Conservation (phyloP, 768 basidiomycete genomes). For the Sporobolomyces pararoseus region DNA sequence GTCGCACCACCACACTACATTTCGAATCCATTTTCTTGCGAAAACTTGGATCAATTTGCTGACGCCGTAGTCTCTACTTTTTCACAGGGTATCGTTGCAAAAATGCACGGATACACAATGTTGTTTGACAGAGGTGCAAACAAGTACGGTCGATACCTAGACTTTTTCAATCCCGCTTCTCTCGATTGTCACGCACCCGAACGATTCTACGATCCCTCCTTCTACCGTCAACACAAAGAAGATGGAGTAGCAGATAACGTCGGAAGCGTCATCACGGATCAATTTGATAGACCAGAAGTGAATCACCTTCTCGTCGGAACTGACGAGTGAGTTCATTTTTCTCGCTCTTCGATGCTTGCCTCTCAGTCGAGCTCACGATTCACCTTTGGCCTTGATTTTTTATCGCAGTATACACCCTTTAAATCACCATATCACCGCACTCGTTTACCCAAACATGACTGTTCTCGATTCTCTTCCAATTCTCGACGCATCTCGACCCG, state of each 20-base stretch:
- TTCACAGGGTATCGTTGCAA: slow-evolving; percentile 15
- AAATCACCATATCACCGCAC: slow-evolving; percentile 5
- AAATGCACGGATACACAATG: slow-evolving; percentile 12
- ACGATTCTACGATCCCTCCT: slow-evolving; percentile 1
- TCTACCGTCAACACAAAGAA: not conserved
- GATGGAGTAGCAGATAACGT: not conserved
- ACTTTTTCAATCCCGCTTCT: slow-evolving; percentile 1
- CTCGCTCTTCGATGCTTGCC: no score
- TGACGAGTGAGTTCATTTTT: slow-evolving; percentile 10
- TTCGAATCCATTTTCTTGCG: not conserved
- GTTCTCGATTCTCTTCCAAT: slow-evolving; percentile 16
- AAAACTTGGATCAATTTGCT: not conserved
- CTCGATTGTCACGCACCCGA: not conserved
- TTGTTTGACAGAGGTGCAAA: slow-evolving; percentile 9
- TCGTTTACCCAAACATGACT: not conserved
- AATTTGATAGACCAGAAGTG: not conserved
- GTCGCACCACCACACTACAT: not conserved
- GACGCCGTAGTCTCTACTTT: not conserved
- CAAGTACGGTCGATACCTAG: slow-evolving; percentile 28
- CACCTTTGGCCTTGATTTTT: not conserved
- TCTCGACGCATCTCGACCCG: slow-evolving; percentile 11
- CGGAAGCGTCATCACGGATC: slow-evolving; percentile 2
- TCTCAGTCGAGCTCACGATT: not conserved
- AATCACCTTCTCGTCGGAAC: not conserved
- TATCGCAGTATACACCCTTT: slow-evolving; percentile 1